A percentile compares a stretch with the other conserved stretches of the same genome.
Evolutionary conservation across 176 grass and related monocot genomes (phyloP).

Genomic region (Pontederia paniculata): DNA sequence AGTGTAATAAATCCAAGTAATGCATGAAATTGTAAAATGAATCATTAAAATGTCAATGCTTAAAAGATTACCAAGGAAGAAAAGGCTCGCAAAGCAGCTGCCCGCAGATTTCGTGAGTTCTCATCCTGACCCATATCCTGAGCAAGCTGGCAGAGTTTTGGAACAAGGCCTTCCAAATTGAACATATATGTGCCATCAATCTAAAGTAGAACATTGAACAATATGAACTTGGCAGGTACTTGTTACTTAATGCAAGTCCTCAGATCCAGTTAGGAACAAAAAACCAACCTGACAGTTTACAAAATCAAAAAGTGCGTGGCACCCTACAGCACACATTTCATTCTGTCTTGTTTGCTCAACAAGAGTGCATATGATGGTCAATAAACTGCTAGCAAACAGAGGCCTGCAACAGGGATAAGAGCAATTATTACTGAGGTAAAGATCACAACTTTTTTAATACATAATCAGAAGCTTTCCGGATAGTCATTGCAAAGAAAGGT

Average conservation of each 20-base stretch:
- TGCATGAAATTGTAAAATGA: not conserved
- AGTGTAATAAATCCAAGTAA: too few species aligned
- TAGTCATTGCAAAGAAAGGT: too few species aligned
- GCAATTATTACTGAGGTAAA: too few species aligned
- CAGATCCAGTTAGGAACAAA: constrained; percentile 8
- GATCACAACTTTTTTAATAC: too few species aligned
- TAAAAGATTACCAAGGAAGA: constrained; percentile 71
- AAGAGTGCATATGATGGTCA: constrained; percentile 66
- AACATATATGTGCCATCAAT: constrained; percentile 87
- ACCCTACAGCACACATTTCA: constrained; percentile 65
- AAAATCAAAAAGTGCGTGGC: constrained; percentile 84
- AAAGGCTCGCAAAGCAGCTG: constrained; percentile 78
- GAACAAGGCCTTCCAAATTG: constrained; percentile 86
- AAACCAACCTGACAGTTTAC: constrained; percentile 68
- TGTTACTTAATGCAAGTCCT: not conserved
- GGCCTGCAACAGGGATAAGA: constrained; percentile 44
- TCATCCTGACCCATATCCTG: constrained; percentile 78
- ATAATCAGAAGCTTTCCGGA: too few species aligned
- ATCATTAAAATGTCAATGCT: not conserved
- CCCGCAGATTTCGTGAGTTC: constrained; percentile 35
- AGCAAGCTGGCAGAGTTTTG: constrained; percentile 62
- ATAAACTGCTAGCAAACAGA: constrained; percentile 76
- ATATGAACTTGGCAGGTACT: not conserved
- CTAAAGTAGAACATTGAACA: constrained; percentile 18
- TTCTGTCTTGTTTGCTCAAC: constrained; percentile 82